A percentile compares a stretch with the other conserved stretches of the same genome.
These are phyloP conservation scores for Pseudocercospora musae DNA, from an alignment of 2,329 filamentous ascomycete genomes.

Conservation along the genomic window DNA sequence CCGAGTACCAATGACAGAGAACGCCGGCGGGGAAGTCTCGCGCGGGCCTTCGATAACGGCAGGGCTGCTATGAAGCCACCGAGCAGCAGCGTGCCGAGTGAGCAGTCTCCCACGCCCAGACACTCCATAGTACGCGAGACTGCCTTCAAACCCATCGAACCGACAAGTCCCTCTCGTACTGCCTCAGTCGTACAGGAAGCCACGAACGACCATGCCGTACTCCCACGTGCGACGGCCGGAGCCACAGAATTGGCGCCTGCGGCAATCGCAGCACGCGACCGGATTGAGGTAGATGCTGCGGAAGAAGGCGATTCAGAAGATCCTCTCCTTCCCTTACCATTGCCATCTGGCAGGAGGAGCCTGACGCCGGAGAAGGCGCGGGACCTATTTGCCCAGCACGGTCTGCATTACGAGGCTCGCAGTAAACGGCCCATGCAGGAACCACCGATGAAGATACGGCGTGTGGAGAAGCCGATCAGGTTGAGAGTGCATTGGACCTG, in stretches of 20 bases:
- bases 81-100: conserved; percentile 9
- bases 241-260: conserved; percentile 1
- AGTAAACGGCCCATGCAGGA: conserved; percentile 15
- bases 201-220: not conserved
- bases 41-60: conserved; percentile 26
- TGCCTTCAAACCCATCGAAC: not conserved
- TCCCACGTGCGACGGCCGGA: not conserved
- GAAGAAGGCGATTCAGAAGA: conserved; percentile 23
- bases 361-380: conserved; percentile 31
- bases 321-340: conserved; percentile 20
- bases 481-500: conserved; percentile 77
- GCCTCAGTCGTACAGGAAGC: not conserved
- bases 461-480: conserved; percentile 61
- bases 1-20: conserved; percentile 4
- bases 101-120: not conserved
- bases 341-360: conserved; percentile 10
- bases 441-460: conserved; percentile 28
- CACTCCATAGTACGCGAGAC: not conserved
- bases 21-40: conserved; percentile 24
- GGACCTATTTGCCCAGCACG: conserved; percentile 43
- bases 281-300: conserved; percentile 20
- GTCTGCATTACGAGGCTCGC: conserved; percentile 34
- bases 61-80: conserved; percentile 24
- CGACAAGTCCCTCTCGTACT: not conserved
- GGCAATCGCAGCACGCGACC: conserved; percentile 8